Evolutionary conservation across 2,329 filamentous ascomycete species (phyloP).

Genomic region (Didymosphaeria variabile): DNA sequence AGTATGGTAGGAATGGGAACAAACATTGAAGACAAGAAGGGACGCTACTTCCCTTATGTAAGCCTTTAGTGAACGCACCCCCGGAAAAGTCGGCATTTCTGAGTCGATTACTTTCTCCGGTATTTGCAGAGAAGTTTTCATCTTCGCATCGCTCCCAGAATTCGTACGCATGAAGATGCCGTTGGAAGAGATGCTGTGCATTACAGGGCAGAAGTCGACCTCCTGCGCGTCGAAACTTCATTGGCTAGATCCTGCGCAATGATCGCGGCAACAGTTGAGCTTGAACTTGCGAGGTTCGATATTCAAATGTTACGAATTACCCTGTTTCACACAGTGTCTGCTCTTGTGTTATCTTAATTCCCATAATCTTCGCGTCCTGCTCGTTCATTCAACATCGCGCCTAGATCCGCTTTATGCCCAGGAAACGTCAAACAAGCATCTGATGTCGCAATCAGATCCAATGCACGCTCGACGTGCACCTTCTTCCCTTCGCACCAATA

Average conservation of each 20-base stretch:
- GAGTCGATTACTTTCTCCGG: background rate
- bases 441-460: constrained; percentile 31
- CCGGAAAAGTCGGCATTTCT: background rate
- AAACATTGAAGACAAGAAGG: background rate
- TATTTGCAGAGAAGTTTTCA: background rate
- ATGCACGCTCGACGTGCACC: constrained; percentile 16
- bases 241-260: background rate
- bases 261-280: background rate
- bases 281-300: background rate
- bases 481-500: constrained; percentile 27
- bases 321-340: too few relatives aligned
- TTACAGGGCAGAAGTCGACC: background rate
- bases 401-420: constrained; percentile 9
- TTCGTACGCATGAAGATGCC: background rate
- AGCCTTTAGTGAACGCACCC: background rate
- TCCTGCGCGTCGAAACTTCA: background rate
- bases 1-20: background rate
- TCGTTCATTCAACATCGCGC: background rate
- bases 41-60: background rate
- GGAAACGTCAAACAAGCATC: constrained; percentile 31
- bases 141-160: background rate
- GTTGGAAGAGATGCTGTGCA: background rate
- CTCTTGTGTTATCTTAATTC: too few relatives aligned
- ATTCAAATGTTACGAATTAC: background rate
- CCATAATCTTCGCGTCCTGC: background rate